These are phyloP conservation scores for Beauveria rudraprayagi DNA, from an alignment of 2,329 filamentous ascomycete species.

Conservation along the genomic window DNA sequence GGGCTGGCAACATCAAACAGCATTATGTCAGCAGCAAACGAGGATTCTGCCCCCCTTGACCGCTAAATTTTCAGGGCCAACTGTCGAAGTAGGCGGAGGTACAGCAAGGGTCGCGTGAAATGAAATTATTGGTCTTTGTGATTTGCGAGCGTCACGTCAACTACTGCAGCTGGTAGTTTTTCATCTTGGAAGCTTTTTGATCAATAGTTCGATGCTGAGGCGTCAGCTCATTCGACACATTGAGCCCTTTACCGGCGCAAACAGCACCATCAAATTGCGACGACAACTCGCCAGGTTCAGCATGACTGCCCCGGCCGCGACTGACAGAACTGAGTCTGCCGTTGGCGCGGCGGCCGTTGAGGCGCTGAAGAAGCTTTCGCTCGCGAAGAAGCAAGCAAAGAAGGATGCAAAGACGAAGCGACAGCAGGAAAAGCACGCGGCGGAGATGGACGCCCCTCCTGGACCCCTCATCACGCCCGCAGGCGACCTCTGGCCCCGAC, in stretches of 20 bases:
- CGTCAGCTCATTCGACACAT: background rate
- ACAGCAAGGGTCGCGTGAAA: background rate
- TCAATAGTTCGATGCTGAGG: background rate
- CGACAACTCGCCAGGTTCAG: constrained; percentile 3
- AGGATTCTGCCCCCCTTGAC: constrained; percentile 3
- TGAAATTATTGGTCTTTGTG: background rate
- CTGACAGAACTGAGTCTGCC: constrained; percentile 1
- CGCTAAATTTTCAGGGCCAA: constrained; percentile 4
- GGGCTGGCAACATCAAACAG: background rate
- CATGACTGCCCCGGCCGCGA: background rate
- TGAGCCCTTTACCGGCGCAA: background rate
- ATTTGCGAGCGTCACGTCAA: no score
- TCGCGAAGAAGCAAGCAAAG: background rate
- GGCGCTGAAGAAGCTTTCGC: constrained; percentile 3
- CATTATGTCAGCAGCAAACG: constrained; percentile 1
- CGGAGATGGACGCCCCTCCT: background rate
- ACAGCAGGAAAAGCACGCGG: constrained; percentile 12
- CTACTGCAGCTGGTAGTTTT: no score
- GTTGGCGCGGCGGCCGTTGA: background rate
- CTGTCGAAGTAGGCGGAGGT: background rate
- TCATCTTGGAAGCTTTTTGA: no score
- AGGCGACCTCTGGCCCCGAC: constrained; percentile 43
- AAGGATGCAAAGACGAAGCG: constrained; percentile 8
- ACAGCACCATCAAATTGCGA: background rate
- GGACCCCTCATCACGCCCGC: constrained; percentile 25